Evolutionary conservation across 768 basidiomycete species (phyloP).

Genomic region (Udeniomyces megalosporus): DNA sequence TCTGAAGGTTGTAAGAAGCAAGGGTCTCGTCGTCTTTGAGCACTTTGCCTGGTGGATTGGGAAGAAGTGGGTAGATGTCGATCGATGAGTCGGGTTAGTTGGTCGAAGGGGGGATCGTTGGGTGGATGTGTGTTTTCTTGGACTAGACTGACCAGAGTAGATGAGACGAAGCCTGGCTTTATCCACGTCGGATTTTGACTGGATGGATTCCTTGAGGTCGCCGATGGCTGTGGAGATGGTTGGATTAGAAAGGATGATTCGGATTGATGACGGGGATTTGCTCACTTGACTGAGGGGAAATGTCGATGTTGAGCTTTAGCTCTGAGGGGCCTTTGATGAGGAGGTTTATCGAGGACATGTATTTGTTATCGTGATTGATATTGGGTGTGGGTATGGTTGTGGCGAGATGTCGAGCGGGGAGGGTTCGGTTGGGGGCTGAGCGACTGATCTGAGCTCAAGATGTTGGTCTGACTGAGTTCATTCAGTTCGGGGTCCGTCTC

Average conservation of each 20-base stretch:
- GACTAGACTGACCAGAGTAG: conserved; percentile 48
- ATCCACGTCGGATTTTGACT: conserved; percentile 65
- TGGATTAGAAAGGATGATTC: background rate
- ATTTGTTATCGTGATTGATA: no score
- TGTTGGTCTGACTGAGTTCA: no score
- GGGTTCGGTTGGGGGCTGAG: no score
- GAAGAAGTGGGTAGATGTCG: background rate
- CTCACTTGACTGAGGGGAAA: background rate
- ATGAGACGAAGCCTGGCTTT: conserved; percentile 80
- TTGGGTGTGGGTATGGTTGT: no score
- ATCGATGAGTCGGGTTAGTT: conserved; percentile 27
- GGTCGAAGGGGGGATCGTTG: conserved; percentile 19
- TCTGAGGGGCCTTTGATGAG: conserved; percentile 49
- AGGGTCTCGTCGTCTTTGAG: conserved; percentile 63
- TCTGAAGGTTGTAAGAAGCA: conserved; percentile 76
- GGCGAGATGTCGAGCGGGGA: no score
- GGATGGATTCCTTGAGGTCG: conserved; percentile 82
- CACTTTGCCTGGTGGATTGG: background rate
- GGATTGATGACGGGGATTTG: no score
- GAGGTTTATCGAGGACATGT: no score
- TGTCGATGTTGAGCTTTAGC: conserved; percentile 48
- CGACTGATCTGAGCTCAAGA: no score
- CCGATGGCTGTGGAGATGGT: conserved; percentile 38
- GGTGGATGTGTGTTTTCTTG: conserved; percentile 19
- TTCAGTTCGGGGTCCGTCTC: no score